These are phyloP conservation scores for Fonsecaea nubica DNA, from an alignment of 2,329 filamentous ascomycete genomes.

Conservation along the genomic window DNA sequence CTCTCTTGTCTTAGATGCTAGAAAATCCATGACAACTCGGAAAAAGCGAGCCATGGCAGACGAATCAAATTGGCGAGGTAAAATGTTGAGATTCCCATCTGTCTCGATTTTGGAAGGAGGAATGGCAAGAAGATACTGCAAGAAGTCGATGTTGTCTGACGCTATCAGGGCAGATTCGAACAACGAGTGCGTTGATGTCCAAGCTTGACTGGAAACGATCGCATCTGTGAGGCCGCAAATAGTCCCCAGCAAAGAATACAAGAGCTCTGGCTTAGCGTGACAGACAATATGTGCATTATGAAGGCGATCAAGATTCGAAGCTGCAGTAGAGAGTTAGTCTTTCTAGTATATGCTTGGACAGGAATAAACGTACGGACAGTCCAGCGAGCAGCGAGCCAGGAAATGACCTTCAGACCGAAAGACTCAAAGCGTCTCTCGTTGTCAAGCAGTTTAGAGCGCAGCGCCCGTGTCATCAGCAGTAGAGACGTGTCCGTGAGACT, in stretches of 20 bases:
- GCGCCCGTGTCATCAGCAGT: constrained; percentile 71
- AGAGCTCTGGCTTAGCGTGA: constrained; percentile 71
- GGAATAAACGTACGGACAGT: constrained; percentile 68
- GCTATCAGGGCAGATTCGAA: constrained; percentile 21
- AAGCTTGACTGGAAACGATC: constrained; percentile 17
- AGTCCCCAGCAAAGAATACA: constrained; percentile 72
- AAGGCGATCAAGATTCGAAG: constrained; percentile 66
- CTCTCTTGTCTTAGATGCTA: constrained; percentile 54
- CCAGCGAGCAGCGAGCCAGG: constrained; percentile 85
- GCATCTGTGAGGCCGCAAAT: constrained; percentile 60
- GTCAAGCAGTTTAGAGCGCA: constrained; percentile 67
- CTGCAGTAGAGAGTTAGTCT: constrained; percentile 30
- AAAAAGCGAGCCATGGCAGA: constrained; percentile 40
- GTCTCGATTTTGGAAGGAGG: neutral
- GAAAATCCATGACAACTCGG: constrained; percentile 52
- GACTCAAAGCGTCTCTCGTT: constrained; percentile 71
- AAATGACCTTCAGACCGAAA: constrained; percentile 73
- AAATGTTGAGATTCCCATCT: neutral
- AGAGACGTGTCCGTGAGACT: constrained; percentile 80
- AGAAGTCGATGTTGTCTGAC: constrained; percentile 21
- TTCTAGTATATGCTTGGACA: neutral
- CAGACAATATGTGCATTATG: constrained; percentile 70
- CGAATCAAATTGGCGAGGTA: constrained; percentile 23
- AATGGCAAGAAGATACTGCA: constrained; percentile 25
- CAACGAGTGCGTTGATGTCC: constrained; percentile 28